Evolutionary conservation across 192 early-diverging fungal species (phyloP).

Genomic region (Powellomyces hirtus): DNA sequence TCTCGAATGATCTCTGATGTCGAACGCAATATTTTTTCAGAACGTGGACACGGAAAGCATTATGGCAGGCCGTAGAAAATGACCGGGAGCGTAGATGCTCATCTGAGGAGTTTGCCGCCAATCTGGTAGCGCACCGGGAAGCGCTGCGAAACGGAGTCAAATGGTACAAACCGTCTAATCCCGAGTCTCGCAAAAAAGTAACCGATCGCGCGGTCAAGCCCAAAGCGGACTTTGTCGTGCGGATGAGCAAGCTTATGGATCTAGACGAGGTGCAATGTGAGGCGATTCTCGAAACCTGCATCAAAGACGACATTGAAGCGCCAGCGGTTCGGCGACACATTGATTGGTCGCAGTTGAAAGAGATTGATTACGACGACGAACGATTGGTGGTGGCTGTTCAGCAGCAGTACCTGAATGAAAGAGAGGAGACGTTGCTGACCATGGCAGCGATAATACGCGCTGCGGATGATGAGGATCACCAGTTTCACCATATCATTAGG

Average conservation of each 20-base stretch:
- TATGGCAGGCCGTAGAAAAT: slow-evolving; percentile 24
- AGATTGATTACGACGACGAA: slow-evolving; percentile 31
- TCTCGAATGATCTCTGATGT: too few relatives aligned
- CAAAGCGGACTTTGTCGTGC: slow-evolving; percentile 19
- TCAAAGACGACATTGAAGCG: slow-evolving; percentile 27
- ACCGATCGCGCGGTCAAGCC: neutral
- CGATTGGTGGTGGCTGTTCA: slow-evolving; percentile 14
- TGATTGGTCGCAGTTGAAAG: slow-evolving; percentile 27
- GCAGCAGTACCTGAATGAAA: slow-evolving; percentile 32
- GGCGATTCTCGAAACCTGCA: slow-evolving; percentile 20
- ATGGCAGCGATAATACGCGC: slow-evolving; percentile 31
- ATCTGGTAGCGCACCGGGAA: slow-evolving; percentile 15
- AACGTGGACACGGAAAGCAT: slow-evolving; percentile 22
- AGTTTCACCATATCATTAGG: slow-evolving; percentile 1
- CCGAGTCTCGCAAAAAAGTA: slow-evolving; percentile 27
- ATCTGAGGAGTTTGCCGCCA: slow-evolving; percentile 3
- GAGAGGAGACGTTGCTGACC: slow-evolving; percentile 20
- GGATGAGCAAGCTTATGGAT: slow-evolving; percentile 24
- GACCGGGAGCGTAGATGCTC: slow-evolving; percentile 6
- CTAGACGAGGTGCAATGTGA: slow-evolving; percentile 33
- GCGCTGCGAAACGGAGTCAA: slow-evolving; percentile 8
- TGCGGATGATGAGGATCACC: slow-evolving; percentile 23
- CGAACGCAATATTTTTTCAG: neutral
- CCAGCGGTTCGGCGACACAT: slow-evolving; percentile 21
- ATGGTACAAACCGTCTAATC: slow-evolving; percentile 22